phyloP scores from a whole-genome alignment of 306 rosid genomes.

The Castanea crenata region DNA sequence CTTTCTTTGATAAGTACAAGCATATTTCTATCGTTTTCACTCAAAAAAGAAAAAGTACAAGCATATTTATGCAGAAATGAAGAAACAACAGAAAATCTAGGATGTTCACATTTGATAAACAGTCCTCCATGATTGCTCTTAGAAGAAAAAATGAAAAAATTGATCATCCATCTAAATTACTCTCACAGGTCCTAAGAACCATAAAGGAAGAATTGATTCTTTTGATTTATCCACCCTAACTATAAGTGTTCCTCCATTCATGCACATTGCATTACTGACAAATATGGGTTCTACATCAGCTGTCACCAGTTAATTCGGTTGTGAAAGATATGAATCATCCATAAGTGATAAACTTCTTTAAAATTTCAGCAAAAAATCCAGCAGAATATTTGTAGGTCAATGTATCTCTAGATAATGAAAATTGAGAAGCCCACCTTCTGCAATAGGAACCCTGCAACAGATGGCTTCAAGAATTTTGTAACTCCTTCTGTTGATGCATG shows the following conservation, averaged over 20 bases:
- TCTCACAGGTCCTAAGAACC: background rate
- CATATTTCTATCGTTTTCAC: no score
- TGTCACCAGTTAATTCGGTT: background rate
- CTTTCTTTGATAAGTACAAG: constrained; percentile 5
- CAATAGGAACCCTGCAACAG: constrained; percentile 96
- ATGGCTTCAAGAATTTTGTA: constrained; percentile 93
- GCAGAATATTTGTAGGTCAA: background rate
- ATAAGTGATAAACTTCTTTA: background rate
- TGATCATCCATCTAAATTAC: background rate
- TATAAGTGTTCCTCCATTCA: background rate
- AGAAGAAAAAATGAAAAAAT: background rate
- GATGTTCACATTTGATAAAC: background rate
- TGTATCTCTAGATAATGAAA: background rate
- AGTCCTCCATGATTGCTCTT: background rate
- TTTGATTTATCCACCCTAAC: background rate
- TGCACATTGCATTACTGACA: background rate
- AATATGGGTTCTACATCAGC: background rate
- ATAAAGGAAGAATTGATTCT: background rate
- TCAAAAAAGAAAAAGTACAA: background rate
- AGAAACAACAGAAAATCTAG: background rate
- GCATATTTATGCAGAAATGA: background rate
- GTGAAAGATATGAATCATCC: background rate
- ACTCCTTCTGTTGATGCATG: constrained; percentile 99
- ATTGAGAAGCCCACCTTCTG: constrained; percentile 68
- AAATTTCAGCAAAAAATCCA: background rate